Evolutionary conservation across 306 rosid species (phyloP), one percentile per base, ranked within the genome.

Genomic region (Cicer bijugum): DNA sequence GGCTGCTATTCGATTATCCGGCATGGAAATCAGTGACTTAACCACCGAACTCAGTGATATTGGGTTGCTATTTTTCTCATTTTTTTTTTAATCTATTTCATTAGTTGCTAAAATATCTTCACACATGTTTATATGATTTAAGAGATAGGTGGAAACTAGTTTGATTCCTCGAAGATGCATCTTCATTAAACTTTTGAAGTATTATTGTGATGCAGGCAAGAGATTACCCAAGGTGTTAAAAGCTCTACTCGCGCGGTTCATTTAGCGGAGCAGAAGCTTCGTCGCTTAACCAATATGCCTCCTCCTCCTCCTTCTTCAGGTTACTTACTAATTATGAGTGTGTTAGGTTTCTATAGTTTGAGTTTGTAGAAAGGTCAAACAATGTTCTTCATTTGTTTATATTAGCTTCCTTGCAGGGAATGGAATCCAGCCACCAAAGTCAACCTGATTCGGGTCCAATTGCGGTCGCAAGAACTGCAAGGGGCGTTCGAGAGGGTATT

Each of bases 21-120:
- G 97, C 77, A 91, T 91, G 97, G 97, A 95, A 89, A 90, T 91
- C 65, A 87, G 90, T 72, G 99, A 95, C 83, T 78, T 91, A 33
- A 91, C 97, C 12, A 85, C 88, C 73, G 96, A 91, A 73, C 96
- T 95, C 68, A 88, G 93, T 78, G 97, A 91, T 85, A 72, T 90
- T 9, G 96, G 99, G 96, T 90, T 48, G 16, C 67, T 51, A 28
- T 28, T 28, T 28, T 3, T 28, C 35, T 28, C 35, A 28, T 28
- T 28, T 3, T 28, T 23, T 20, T 20, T 1, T 23, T 2, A 2
- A 28, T 28, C 5, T 28, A 28, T 28, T 3, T 28, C 35, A 3
- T 28, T 28, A 28, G 35, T 28, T 28, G 35, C 35, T 28, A 28
- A 28, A 28, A 28, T 28, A 28, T 28, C 35, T 28, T 28, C 35